Percentiles rank a stretch among this genome's conserved stretches.
Evolutionary conservation across 176 grass and related monocot species (phyloP).

Genomic region (Puya raimondii): DNA sequence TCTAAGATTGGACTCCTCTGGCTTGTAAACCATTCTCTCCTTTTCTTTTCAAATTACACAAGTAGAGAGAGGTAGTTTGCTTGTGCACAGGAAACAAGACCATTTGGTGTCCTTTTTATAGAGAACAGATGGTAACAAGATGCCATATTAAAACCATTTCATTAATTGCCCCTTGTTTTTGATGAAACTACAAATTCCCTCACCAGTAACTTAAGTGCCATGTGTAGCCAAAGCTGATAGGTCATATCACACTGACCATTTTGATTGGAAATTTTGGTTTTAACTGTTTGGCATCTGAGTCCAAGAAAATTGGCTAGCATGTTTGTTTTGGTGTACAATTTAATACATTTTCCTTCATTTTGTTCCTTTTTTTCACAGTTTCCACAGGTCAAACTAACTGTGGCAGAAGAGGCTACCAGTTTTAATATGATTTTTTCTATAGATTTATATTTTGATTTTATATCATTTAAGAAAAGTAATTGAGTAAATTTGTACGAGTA

Average conservation of each 20-base stretch:
- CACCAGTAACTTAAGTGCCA: neutral
- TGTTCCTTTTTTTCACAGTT: no score
- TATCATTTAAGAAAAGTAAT: neutral
- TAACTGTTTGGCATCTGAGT: neutral
- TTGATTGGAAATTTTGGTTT: neutral
- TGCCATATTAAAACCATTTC: neutral
- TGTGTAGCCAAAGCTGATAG: neutral
- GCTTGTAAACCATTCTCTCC: constrained; percentile 18
- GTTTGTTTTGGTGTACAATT: no score
- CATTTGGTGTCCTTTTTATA: neutral
- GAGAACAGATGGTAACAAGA: neutral
- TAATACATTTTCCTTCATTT: no score
- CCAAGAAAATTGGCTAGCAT: no score
- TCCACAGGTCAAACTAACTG: no score
- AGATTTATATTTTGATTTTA: neutral
- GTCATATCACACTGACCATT: neutral
- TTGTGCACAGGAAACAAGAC: constrained; percentile 5
- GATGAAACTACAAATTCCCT: neutral
- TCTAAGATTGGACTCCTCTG: constrained; percentile 6
- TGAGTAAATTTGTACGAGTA: neutral
- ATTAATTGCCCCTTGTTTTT: neutral
- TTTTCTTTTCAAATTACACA: neutral
- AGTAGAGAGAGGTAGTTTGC: constrained; percentile 5
- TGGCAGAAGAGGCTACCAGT: no score
- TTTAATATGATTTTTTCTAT: neutral